phyloP scores from a whole-genome alignment of 768 basidiomycete genomes.

The Hericium erinaceus region DNA sequence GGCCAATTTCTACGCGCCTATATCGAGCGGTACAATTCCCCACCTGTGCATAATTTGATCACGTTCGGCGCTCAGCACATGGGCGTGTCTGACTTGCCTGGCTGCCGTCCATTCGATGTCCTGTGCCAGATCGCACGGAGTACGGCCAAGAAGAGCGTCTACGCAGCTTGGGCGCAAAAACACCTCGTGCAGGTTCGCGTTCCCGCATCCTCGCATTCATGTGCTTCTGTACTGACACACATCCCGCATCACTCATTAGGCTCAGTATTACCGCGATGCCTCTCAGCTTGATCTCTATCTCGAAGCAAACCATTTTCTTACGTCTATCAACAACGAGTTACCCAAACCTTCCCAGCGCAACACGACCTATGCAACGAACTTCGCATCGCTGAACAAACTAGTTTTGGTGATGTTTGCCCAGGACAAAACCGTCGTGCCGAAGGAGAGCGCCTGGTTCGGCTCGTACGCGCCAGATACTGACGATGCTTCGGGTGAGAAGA shows the following conservation, averaged over 20 bases:
- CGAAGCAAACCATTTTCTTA: constrained; percentile 52
- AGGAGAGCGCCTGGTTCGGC: constrained; percentile 84
- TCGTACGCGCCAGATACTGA: constrained; percentile 43
- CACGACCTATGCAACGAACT: constrained; percentile 46
- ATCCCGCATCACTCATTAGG: constrained; percentile 31
- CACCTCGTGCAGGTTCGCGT: constrained; percentile 60
- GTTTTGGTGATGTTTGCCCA: constrained; percentile 66
- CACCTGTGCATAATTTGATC: constrained; percentile 70
- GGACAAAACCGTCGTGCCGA: constrained; percentile 74
- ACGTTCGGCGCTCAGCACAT: constrained; percentile 86
- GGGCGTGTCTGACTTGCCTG: constrained; percentile 71
- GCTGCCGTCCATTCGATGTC: constrained; percentile 55
- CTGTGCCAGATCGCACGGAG: constrained; percentile 60
- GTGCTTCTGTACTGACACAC: too few relatives aligned
- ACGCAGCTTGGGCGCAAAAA: constrained; percentile 65
- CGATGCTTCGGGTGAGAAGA: constrained; percentile 19
- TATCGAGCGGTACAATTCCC: constrained; percentile 64
- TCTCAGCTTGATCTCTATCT: constrained; percentile 49
- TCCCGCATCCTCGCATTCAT: background rate
- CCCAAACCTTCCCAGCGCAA: constrained; percentile 34
- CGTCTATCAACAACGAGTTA: constrained; percentile 76
- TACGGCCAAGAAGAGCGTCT: constrained; percentile 54
- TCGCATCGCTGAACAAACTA: constrained; percentile 54
- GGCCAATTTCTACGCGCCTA: constrained; percentile 87
- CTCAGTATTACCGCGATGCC: constrained; percentile 82